phyloP scores from a whole-genome alignment of 2,329 filamentous ascomycete species.

The Penicillium aurantiogriseum region DNA sequence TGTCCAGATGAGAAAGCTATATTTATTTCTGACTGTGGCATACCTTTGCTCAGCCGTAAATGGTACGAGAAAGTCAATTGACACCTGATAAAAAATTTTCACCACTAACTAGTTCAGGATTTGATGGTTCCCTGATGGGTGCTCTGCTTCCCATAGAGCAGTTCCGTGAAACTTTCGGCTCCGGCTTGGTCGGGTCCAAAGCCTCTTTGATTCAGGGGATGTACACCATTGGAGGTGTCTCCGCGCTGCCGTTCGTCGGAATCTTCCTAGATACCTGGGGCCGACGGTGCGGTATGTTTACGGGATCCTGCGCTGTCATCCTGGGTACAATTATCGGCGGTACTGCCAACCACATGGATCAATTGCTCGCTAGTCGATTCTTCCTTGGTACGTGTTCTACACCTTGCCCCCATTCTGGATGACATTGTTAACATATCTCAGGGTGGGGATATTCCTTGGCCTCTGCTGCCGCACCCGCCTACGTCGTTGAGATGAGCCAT shows the following conservation, averaged over 20 bases:
- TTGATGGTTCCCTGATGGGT: constrained; percentile 14
- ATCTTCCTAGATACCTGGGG: constrained; percentile 50
- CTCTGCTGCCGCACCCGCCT: constrained; percentile 60
- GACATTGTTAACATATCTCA: background rate
- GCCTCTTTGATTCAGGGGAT: constrained; percentile 11
- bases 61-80: background rate
- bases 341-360: constrained; percentile 41
- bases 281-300: constrained; percentile 40
- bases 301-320: constrained; percentile 35
- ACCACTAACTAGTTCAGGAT: constrained; percentile 3
- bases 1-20: constrained; percentile 7
- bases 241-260: constrained; percentile 40
- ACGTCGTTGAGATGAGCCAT: constrained; percentile 63
- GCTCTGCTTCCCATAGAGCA: constrained; percentile 11
- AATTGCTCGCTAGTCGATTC: constrained; percentile 58
- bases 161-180: constrained; percentile 7
- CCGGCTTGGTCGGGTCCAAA: constrained; percentile 7
- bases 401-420: no score
- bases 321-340: constrained; percentile 47
- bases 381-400: constrained; percentile 39
- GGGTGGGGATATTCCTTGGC: constrained; percentile 60
- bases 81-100: background rate
- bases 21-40: constrained; percentile 4
- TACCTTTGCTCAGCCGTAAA: constrained; percentile 12
- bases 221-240: constrained; percentile 15